Base-by-base conservation (phyloP, 208 protist genomes). In the Leishmania gerbilli region DNA sequence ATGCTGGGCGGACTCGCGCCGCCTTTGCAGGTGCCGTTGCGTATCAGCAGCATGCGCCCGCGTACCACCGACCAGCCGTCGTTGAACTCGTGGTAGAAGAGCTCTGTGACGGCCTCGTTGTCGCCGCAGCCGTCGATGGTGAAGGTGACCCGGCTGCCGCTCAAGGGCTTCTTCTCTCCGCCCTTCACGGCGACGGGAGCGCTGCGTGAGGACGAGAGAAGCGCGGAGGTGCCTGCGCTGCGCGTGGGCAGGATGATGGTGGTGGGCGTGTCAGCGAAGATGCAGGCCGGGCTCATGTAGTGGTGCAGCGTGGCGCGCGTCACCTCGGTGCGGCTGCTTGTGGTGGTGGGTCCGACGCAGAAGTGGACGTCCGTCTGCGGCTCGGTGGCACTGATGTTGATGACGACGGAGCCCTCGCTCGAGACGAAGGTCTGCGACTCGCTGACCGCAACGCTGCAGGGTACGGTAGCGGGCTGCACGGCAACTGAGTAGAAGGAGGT, bases 201-300 rank as follows among this genome's bases (percentile, higher is more conserved):
- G 68, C 9, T 72, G 68, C 21, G 34, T 31, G 68, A 72, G 40
- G 69, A 56, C 37, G 78, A 56, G n/a, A 82, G 79, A 71, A 82
- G 56, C 49, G 56, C 79, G 42, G 68, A 49, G 40, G 68, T 72
- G 19, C 40, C 24, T 6, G 42, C 40, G 19, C 40, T 49, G 19
- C 40, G 68, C 68, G 34, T 17, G 31, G 68, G 79, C 79, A 62
- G 56, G 37, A 19, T 65, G 42, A 88, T 74, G 9, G 56, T 56
- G 60, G 83, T 84, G 37, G 72, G 65, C n/a, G 84, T 83, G 62
- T 81, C 83, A 49, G 87, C 77, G 76, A 92, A 76, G 65, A 92
- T 85, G 62, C 76, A 85, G 19, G 87, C 79, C 4, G 89, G 89
- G 49, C 82, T 86, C 87, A 90, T 87, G 83, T 87, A 92, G 55